phyloP scores from a whole-genome alignment of 306 rosid species.

The Cucurbita pepo region DNA sequence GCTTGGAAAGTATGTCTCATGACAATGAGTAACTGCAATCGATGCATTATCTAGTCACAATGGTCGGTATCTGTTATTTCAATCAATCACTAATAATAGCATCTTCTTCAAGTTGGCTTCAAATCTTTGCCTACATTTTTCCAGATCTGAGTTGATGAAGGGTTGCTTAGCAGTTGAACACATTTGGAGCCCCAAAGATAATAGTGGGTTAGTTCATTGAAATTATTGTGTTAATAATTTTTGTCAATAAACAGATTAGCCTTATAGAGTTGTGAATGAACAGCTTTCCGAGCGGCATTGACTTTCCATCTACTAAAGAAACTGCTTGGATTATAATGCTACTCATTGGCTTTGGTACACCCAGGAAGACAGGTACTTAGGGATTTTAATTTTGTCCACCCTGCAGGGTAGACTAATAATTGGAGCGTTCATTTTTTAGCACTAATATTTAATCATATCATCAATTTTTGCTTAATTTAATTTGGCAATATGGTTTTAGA shows the following conservation, averaged over 20 bases:
- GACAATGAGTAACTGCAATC: neutral
- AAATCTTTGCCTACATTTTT: neutral
- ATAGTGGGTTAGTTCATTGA: neutral
- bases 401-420: neutral
- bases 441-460: neutral
- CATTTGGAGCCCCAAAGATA: neutral
- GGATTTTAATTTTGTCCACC: neutral
- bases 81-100: neutral
- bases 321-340: neutral
- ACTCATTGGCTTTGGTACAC: neutral
- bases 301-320: neutral
- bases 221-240: neutral
- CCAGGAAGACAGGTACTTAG: neutral
- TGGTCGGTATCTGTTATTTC: constrained; percentile 1
- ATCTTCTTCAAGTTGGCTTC: neutral
- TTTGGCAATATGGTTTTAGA: no score
- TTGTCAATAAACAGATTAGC: constrained; percentile 1
- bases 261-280: neutral
- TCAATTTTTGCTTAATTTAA: neutral
- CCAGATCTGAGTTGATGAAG: neutral
- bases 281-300: neutral
- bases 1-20: neutral
- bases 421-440: neutral
- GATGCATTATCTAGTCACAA: constrained; percentile 1
- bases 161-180: neutral